A percentile compares a stretch with the other conserved stretches of the same genome.
Conservation (phyloP, 1,284 basidiomycete genomes). For the Ustilago bromivora region DNA sequence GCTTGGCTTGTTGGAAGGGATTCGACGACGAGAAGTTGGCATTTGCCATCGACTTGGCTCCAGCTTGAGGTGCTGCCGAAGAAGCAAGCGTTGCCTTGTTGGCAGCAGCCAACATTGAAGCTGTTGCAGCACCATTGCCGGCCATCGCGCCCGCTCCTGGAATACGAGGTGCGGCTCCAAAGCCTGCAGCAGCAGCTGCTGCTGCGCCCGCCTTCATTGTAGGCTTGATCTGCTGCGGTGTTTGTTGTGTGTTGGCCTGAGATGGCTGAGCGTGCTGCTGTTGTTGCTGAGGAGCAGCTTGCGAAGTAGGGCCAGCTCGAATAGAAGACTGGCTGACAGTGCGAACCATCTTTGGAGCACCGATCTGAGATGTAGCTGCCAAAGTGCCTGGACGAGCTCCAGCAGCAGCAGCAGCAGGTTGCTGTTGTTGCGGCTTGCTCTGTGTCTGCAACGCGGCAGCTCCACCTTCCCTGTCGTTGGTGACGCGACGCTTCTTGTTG, state of each 20-base stretch:
- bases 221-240: conserved; percentile 50
- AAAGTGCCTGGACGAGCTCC: conserved; percentile 33
- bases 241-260: conserved; percentile 21
- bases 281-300: conserved; percentile 22
- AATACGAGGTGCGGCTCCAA: conserved; percentile 44
- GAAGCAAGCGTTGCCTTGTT: conserved; percentile 7
- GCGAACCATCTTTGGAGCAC: conserved; percentile 42
- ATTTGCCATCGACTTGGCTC: conserved; percentile 41
- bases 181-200: conserved; percentile 25
- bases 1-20: conserved; percentile 54
- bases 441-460: conserved; percentile 12
- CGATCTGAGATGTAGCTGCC: conserved; percentile 36
- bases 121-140: conserved; percentile 29
- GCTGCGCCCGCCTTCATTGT: conserved; percentile 33
- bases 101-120: conserved; percentile 33
- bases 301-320: conserved; percentile 23
- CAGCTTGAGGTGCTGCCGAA: conserved; percentile 9
- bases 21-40: conserved; percentile 48
- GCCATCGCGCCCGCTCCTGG: conserved; percentile 31
- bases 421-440: conserved; percentile 23
- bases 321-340: conserved; percentile 48
- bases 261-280: conserved; percentile 21
- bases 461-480: conserved; percentile 39
- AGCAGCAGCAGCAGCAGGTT: conserved; percentile 3
- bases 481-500: conserved; percentile 53